phyloP scores from a whole-genome alignment of 768 basidiomycete species.

The Suillus americanus region DNA sequence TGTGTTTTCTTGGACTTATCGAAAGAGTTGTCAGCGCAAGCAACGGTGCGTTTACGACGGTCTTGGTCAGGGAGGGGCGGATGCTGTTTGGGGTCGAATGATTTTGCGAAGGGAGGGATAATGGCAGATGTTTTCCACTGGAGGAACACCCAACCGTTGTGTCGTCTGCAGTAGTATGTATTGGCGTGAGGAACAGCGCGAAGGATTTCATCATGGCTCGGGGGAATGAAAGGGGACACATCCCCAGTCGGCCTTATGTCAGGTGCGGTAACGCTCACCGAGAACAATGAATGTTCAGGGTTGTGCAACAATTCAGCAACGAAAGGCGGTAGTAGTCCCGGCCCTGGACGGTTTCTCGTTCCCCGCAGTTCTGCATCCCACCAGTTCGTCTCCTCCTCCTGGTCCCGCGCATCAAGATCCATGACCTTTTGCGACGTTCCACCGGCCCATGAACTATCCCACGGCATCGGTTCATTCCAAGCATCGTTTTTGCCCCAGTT shows the following conservation, averaged over 20 bases:
- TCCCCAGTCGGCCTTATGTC: conserved; percentile 26
- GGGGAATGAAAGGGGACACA: conserved; percentile 30
- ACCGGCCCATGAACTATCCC: conserved; percentile 29
- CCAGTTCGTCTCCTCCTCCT: conserved; percentile 65
- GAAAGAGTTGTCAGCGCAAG: conserved; percentile 56
- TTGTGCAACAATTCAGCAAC: conserved; percentile 70
- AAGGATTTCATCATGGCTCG: conserved; percentile 64
- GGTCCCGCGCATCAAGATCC: conserved; percentile 59
- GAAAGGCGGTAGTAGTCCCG: conserved; percentile 67
- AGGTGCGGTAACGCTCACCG: conserved; percentile 45
- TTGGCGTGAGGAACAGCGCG: conserved; percentile 77
- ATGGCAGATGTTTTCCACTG: conserved; percentile 65
- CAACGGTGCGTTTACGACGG: conserved; percentile 45
- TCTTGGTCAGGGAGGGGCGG: conserved; percentile 54
- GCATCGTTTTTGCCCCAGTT: conserved; percentile 1
- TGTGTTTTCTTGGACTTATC: conserved; percentile 62
- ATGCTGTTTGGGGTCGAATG: conserved; percentile 43
- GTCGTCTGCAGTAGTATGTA: conserved; percentile 79
- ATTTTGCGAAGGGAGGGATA: conserved; percentile 58
- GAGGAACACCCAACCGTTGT: conserved; percentile 82
- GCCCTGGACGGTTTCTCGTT: conserved; percentile 56
- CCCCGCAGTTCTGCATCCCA: conserved; percentile 57
- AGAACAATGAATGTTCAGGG: conserved; percentile 69
- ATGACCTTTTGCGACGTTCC: conserved; percentile 25
- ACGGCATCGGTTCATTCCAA: conserved; percentile 18